Evolutionary conservation across 2,329 filamentous ascomycete genomes (phyloP).

Genomic region (Nectriaceae sp.): DNA sequence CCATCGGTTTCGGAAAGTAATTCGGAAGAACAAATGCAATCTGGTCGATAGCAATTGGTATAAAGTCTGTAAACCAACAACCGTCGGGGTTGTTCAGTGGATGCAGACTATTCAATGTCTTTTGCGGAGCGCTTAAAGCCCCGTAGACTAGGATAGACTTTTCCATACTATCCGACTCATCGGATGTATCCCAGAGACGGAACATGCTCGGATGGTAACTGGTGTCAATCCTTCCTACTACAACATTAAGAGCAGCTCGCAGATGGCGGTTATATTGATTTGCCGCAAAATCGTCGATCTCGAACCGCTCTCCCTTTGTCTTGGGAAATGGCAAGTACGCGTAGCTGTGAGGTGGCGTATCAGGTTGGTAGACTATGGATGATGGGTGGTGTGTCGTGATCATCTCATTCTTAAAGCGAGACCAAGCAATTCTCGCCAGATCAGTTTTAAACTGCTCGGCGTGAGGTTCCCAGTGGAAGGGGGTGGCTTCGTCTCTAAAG

Average conservation of each 20-base stretch:
- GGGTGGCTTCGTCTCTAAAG: constrained; percentile 2
- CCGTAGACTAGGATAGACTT: constrained; percentile 14
- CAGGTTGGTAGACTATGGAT: not conserved
- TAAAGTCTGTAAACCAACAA: constrained; percentile 16
- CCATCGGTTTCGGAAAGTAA: constrained; percentile 1
- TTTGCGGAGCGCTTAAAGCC: constrained; percentile 12
- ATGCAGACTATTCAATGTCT: constrained; percentile 19
- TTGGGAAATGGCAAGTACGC: constrained; percentile 26
- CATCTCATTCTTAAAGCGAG: not conserved
- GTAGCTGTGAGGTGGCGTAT: constrained; percentile 8
- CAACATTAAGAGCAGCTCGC: constrained; percentile 25
- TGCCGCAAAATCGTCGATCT: constrained; percentile 19
- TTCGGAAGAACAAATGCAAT: constrained; percentile 20
- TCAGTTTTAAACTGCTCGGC: constrained; percentile 15
- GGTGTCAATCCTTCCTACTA: constrained; percentile 18
- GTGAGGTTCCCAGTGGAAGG: constrained; percentile 21
- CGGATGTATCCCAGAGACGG: constrained; percentile 15
- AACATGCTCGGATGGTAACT: constrained; percentile 20
- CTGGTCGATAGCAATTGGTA: not conserved
- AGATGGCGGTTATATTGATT: constrained; percentile 30
- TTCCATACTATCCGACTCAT: constrained; percentile 5
- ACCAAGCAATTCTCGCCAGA: constrained; percentile 17
- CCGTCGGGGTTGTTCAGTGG: constrained; percentile 13
- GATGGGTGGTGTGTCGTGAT: not conserved
- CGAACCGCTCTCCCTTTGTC: constrained; percentile 3